Base-by-base conservation (phyloP, 139 green algal species). In the Klebsormidium nitens region DNA sequence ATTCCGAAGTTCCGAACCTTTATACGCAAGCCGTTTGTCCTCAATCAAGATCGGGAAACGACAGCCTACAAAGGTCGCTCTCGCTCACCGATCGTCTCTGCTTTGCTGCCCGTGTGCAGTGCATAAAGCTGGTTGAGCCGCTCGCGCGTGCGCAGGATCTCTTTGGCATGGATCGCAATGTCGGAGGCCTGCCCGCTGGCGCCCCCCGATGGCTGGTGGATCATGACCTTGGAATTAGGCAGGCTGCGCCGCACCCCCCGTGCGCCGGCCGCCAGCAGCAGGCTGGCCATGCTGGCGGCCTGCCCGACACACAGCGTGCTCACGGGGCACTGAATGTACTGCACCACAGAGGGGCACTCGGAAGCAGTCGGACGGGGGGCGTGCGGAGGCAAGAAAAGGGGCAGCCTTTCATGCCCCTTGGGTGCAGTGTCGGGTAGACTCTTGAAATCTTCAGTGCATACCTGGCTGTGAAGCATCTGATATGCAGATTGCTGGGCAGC, bases 161-260 rank as follows among this genome's bases (percentile, higher is more conserved):
- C 91, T 63, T 89, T 75, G 0, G 93, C 92, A 0, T 91, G 82
- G 34, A 98, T 98, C 8, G 84, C 80, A 44, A 98, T 95, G 77
- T 98, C 93, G 0, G 47, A 85, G 0, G 91, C 90, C 82, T 95
- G 90, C n/a, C 93, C 93, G 84, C 90, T 79, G 34, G 65, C 65
- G 14, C 78, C 79, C 3, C 75, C 75, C 19, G 38, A 73, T 35
- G 80, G 80, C 78, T 98, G 94, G 74, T 98, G 93, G 60, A 98
- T 61, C 94, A 98, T 98, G 66, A 99, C 87, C 26, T 93, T 80
- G 17, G 87, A 72, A 80, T 99, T 89, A 17, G 94, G 93, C 37
- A 98, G 83, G 29, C 78, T 85, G 23, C 71, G 74, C 1, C 93
- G 67, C 32, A 95, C 69, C 0, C 91, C 91, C 8, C 66, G 48